These are phyloP conservation scores for Boletus tylopilopsis DNA, from an alignment of 768 basidiomycete genomes.

Conservation along the genomic window DNA sequence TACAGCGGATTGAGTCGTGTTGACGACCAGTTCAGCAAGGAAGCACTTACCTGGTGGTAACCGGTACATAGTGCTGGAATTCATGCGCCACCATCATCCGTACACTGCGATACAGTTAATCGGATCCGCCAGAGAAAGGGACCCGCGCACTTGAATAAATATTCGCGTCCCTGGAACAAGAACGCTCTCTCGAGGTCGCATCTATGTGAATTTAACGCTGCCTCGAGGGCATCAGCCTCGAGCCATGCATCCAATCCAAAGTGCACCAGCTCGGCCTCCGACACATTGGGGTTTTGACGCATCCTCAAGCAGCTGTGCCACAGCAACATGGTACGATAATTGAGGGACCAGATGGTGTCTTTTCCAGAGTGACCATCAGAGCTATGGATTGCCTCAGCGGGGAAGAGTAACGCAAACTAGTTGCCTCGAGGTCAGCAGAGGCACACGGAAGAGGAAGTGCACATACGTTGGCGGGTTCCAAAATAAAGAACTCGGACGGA, in stretches of 20 bases:
- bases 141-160: slow-evolving; percentile 66
- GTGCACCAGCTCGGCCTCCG: slow-evolving; percentile 51
- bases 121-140: neutral
- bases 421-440: slow-evolving; percentile 2
- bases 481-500: slow-evolving; percentile 50
- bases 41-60: slow-evolving; percentile 48
- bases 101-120: slow-evolving; percentile 39
- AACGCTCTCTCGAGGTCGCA: slow-evolving; percentile 66
- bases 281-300: slow-evolving; percentile 39
- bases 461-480: slow-evolving; percentile 64
- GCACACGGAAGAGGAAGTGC: neutral
- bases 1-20: slow-evolving; percentile 18
- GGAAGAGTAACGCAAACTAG: slow-evolving; percentile 71
- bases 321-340: slow-evolving; percentile 63
- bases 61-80: slow-evolving; percentile 60
- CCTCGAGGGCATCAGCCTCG: slow-evolving; percentile 65
- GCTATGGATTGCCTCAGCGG: slow-evolving; percentile 56
- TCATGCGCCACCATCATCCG: slow-evolving; percentile 70
- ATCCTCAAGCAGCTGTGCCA: slow-evolving; percentile 73
- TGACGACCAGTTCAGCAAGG: neutral
- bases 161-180: slow-evolving; percentile 68
- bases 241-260: slow-evolving; percentile 69
- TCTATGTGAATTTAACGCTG: slow-evolving; percentile 56
- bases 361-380: slow-evolving; percentile 40
- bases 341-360: slow-evolving; percentile 73